phyloP scores from a whole-genome alignment of 208 protist species.

The Crithidia mellificae region DNA sequence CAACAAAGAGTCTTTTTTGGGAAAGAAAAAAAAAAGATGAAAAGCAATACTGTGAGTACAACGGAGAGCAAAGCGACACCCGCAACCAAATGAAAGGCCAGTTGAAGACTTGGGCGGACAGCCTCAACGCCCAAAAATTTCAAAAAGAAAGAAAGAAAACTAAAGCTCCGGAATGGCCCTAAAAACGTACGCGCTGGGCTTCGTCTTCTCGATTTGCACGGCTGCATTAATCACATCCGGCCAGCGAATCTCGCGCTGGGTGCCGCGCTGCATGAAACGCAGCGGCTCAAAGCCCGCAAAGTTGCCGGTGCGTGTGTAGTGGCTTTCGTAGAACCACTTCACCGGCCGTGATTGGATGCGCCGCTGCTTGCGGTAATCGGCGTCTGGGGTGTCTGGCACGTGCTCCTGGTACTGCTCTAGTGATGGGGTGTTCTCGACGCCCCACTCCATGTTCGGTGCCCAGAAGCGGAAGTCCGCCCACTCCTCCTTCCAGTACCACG shows the following conservation, averaged over 20 bases:
- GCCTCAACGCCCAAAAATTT: too few relatives aligned
- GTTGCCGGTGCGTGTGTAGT: slow-evolving; percentile 91
- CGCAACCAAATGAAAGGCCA: too few relatives aligned
- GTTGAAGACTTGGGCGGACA: too few relatives aligned
- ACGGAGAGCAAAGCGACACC: too few relatives aligned
- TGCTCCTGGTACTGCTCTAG: slow-evolving; percentile 94
- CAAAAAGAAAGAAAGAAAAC: neutral
- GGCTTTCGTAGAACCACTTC: slow-evolving; percentile 95
- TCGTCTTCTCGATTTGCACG: slow-evolving; percentile 83
- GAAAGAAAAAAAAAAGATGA: too few relatives aligned
- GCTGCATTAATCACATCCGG: slow-evolving; percentile 91
- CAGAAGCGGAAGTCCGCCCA: slow-evolving; percentile 95
- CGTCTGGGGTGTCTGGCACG: slow-evolving; percentile 88
- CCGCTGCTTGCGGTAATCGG: slow-evolving; percentile 89
- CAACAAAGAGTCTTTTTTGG: too few relatives aligned
- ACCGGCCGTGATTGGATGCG: slow-evolving; percentile 90
- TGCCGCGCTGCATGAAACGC: slow-evolving; percentile 91
- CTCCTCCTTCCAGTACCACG: slow-evolving; percentile 95
- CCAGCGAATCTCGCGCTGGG: slow-evolving; percentile 89
- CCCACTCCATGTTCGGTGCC: slow-evolving; percentile 94
- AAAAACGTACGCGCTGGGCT: slow-evolving; percentile 86
- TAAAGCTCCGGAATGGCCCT: slow-evolving; percentile 90
- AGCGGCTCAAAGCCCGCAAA: slow-evolving; percentile 90
- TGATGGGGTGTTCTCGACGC: slow-evolving; percentile 90
- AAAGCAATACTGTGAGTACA: too few relatives aligned